phyloP scores from a whole-genome alignment of 2,329 filamentous ascomycete species.

The Whalleya microplaca region DNA sequence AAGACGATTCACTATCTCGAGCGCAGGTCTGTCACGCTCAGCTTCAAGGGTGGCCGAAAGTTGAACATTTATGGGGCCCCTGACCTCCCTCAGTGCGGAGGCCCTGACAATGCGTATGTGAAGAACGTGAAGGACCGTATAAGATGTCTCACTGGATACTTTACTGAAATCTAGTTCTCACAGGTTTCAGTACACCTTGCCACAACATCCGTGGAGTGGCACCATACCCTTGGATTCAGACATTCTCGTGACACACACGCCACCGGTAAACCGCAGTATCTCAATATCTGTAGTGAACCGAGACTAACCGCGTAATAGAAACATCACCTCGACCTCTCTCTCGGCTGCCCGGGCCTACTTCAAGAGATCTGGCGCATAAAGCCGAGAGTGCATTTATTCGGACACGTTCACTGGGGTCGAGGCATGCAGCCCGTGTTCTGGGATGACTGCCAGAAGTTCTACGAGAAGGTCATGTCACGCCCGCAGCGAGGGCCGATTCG shows the following conservation, averaged over 20 bases:
- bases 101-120: conserved; percentile 63
- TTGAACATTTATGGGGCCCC: conserved; percentile 80
- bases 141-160: background rate
- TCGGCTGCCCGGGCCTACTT: conserved; percentile 74
- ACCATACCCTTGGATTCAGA: conserved; percentile 74
- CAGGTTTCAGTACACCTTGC: conserved; percentile 73
- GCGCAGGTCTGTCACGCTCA: conserved; percentile 65
- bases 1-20: conserved; percentile 76
- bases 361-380: conserved; percentile 74
- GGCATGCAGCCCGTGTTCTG: conserved; percentile 73
- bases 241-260: conserved; percentile 80
- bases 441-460: conserved; percentile 72
- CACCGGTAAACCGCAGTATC: conserved; percentile 57
- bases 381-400: conserved; percentile 80
- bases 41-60: conserved; percentile 61
- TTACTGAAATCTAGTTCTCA: background rate
- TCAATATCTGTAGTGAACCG: background rate
- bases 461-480: conserved; percentile 65
- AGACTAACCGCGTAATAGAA: conserved; percentile 44
- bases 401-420: conserved; percentile 79
- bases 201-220: conserved; percentile 71
- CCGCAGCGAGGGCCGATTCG: conserved; percentile 47
- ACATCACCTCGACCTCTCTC: conserved; percentile 68
- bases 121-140: background rate
- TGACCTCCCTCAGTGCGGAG: conserved; percentile 77